These are phyloP conservation scores for Haematococcus sp. DNA, from an alignment of 139 green algal genomes.

Conservation along the genomic window DNA sequence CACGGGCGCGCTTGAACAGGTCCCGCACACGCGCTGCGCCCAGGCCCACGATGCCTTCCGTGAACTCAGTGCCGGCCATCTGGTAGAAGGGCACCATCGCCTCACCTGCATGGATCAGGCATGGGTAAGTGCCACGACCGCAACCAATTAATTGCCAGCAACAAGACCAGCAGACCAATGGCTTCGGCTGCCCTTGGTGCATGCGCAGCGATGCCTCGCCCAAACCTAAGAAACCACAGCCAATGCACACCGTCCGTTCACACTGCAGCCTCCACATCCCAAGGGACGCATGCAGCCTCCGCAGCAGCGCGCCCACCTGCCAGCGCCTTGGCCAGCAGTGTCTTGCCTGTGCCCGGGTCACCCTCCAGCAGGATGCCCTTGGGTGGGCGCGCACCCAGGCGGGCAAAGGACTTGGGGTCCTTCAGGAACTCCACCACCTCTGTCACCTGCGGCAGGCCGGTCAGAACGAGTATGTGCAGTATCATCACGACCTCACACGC, in stretches of 20 bases:
- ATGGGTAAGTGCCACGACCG: too few relatives aligned
- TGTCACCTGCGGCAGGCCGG: slow-evolving; percentile 8
- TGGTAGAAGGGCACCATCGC: slow-evolving; percentile 54
- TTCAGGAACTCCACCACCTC: slow-evolving; percentile 76
- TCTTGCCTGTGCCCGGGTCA: slow-evolving; percentile 84
- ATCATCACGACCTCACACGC: too few relatives aligned
- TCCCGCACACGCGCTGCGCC: slow-evolving; percentile 92
- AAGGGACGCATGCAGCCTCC: background rate
- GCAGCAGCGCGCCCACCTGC: slow-evolving; percentile 44
- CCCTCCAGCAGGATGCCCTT: slow-evolving; percentile 97
- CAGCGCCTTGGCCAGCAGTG: slow-evolving; percentile 91
- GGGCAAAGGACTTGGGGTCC: slow-evolving; percentile 75
- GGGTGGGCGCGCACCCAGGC: slow-evolving; percentile 81
- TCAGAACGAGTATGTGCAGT: too few relatives aligned
- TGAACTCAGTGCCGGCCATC: slow-evolving; percentile 97
- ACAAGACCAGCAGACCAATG: too few relatives aligned
- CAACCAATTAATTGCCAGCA: too few relatives aligned
- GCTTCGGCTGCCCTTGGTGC: too few relatives aligned
- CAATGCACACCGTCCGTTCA: too few relatives aligned
- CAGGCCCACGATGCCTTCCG: slow-evolving; percentile 96
- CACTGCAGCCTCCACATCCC: too few relatives aligned
- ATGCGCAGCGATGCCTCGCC: too few relatives aligned
- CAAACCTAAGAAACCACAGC: too few relatives aligned
- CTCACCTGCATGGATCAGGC: slow-evolving; percentile 28
- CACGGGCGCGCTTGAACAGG: slow-evolving; percentile 92